Evolutionary conservation across 495 filamentous ascomycete species (phyloP).

Genomic region (Amorphotheca resinae): DNA sequence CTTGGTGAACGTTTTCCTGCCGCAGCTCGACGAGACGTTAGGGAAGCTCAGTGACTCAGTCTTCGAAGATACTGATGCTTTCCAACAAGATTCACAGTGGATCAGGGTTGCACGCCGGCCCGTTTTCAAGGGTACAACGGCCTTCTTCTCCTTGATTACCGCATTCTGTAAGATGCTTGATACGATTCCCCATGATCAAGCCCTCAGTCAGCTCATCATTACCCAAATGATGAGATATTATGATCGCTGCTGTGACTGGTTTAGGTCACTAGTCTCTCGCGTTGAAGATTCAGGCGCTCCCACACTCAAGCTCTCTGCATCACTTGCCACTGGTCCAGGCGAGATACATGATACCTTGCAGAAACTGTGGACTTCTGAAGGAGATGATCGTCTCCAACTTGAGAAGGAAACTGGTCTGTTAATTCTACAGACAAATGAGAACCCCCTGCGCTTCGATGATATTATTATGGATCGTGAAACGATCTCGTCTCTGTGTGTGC

Average conservation of each 20-base stretch:
- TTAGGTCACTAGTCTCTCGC: constrained; percentile 54
- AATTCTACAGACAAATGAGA: constrained; percentile 48
- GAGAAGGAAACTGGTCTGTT: constrained; percentile 58
- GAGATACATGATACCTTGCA: constrained; percentile 54
- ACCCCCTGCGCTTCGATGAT: constrained; percentile 56
- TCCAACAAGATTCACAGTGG: constrained; percentile 81
- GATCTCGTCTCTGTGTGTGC: constrained; percentile 67
- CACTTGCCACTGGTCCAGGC: constrained; percentile 49
- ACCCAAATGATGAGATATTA: constrained; percentile 83
- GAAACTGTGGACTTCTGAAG: constrained; percentile 45
- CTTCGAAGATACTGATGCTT: constrained; percentile 75
- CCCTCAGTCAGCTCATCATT: constrained; percentile 84
- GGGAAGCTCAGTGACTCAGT: constrained; percentile 73
- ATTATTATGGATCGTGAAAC: constrained; percentile 84
- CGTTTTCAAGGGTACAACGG: constrained; percentile 83
- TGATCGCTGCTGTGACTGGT: constrained; percentile 84
- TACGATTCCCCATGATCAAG: constrained; percentile 89
- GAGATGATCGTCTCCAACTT: constrained; percentile 30
- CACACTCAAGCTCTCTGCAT: constrained; percentile 64
- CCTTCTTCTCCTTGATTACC: constrained; percentile 74
- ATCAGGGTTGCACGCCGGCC: constrained; percentile 59
- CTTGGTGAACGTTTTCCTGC: constrained; percentile 93
- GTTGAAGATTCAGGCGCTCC: constrained; percentile 44
- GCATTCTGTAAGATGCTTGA: constrained; percentile 92
- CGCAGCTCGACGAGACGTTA: constrained; percentile 90